phyloP scores from a whole-genome alignment of 2,329 filamentous ascomycete genomes.

The Sporothrix euskadiensis region DNA sequence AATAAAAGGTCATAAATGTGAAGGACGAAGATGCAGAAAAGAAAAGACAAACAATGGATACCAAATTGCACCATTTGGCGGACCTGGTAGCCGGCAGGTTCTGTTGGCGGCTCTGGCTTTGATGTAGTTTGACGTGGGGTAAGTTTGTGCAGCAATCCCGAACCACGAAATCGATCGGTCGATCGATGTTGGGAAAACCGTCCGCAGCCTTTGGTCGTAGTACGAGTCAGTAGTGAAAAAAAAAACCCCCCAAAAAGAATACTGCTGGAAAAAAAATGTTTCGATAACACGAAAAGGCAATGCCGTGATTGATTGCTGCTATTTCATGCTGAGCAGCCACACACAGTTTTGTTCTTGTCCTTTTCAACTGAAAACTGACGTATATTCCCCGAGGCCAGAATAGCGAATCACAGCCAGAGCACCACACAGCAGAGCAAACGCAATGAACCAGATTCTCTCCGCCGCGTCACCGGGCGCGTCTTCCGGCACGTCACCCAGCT shows the following conservation, averaged over 20 bases:
- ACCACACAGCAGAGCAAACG: neutral
- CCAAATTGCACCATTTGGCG: neutral
- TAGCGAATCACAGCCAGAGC: neutral
- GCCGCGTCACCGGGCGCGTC: neutral
- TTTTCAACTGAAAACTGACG: neutral
- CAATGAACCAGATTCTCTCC: slow-evolving; percentile 10
- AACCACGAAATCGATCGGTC: neutral
- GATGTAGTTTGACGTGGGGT: neutral
- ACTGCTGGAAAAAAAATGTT: neutral
- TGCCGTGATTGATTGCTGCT: slow-evolving; percentile 19
- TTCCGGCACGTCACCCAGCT: neutral
- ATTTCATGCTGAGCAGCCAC: slow-evolving; percentile 3
- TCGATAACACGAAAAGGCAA: neutral
- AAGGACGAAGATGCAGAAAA: neutral
- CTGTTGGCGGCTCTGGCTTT: neutral
- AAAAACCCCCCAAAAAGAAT: neutral
- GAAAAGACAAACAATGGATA: neutral
- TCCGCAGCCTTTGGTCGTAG: neutral
- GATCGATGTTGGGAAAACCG: neutral
- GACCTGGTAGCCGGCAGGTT: neutral
- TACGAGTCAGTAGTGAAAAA: neutral
- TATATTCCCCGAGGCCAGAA: neutral
- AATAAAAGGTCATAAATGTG: neutral
- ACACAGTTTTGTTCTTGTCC: neutral
- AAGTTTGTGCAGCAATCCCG: neutral